phyloP scores from a whole-genome alignment of 179 eudicot genomes.

The Nepenthes alata region DNA sequence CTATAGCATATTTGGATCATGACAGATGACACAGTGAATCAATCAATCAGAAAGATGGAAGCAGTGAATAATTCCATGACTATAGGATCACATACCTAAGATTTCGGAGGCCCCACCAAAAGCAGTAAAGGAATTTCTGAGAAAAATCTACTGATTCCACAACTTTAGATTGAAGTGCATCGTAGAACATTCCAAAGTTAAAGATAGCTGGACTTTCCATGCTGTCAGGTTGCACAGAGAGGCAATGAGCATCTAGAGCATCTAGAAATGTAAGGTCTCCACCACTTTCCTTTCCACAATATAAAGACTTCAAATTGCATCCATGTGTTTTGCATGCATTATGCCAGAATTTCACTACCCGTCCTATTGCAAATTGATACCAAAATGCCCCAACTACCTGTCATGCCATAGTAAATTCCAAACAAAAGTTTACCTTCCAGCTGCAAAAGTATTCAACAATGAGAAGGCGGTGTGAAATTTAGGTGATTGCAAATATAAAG shows the following conservation, averaged over 20 bases:
- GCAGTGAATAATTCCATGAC: neutral
- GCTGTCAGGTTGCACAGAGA: slow-evolving; percentile 9
- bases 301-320: slow-evolving; percentile 17
- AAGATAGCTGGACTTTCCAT: slow-evolving; percentile 12
- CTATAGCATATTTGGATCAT: too few relatives aligned
- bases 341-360: slow-evolving; percentile 20
- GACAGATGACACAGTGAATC: neutral
- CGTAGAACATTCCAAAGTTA: slow-evolving; percentile 32
- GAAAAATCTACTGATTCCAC: slow-evolving; percentile 23
- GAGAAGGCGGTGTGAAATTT: too few relatives aligned
- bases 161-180: slow-evolving; percentile 21
- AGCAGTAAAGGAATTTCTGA: slow-evolving; percentile 27
- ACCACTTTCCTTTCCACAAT: slow-evolving; percentile 7
- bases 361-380: slow-evolving; percentile 28
- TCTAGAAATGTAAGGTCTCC: too few relatives aligned
- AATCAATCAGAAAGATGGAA: neutral
- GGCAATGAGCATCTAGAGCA: too few relatives aligned
- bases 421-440: too few relatives aligned
- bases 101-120: slow-evolving; percentile 50
- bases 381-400: slow-evolving; percentile 53
- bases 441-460: too few relatives aligned
- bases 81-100: slow-evolving; percentile 27
- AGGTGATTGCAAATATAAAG: too few relatives aligned
- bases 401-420: too few relatives aligned
- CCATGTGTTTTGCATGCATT: slow-evolving; percentile 13